These are phyloP conservation scores for Cyclostephanos invisitatus DNA, from an alignment of 108 stramenopile species.

Conservation along the genomic window DNA sequence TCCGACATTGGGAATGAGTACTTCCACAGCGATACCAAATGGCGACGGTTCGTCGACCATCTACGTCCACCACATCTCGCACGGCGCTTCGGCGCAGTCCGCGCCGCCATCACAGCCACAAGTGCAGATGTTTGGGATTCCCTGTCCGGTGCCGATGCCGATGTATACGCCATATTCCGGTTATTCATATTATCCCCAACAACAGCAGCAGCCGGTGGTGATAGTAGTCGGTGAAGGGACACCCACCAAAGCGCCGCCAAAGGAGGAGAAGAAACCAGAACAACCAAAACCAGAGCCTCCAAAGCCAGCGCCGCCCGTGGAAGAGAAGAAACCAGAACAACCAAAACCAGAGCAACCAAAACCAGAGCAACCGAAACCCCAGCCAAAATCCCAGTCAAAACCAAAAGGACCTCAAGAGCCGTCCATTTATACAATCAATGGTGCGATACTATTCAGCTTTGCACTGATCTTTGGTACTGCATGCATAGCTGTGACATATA, in stretches of 20 bases:
- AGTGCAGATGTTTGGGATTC: slow-evolving; percentile 14
- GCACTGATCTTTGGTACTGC: slow-evolving; percentile 16
- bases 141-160: slow-evolving; percentile 11
- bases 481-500: slow-evolving; percentile 25
- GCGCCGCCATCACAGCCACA: slow-evolving; percentile 5
- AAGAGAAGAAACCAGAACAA: slow-evolving; percentile 3
- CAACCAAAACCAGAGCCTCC: background rate
- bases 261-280: slow-evolving; percentile 17
- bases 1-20: background rate
- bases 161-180: background rate
- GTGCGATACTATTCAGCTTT: slow-evolving; percentile 11
- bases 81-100: slow-evolving; percentile 3
- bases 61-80: slow-evolving; percentile 8
- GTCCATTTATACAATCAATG: background rate
- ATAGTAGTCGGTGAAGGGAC: background rate
- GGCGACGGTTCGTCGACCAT: slow-evolving; percentile 6
- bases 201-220: slow-evolving; percentile 12
- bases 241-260: background rate
- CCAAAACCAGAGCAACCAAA: background rate
- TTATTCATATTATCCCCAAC: slow-evolving; percentile 9
- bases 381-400: background rate
- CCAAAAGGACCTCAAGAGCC: slow-evolving; percentile 5
- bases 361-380: background rate
- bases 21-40: background rate
- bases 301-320: too few relatives aligned